These are phyloP conservation scores for Aspergillus egyptiacus DNA, from an alignment of 495 filamentous ascomycete genomes.

Conservation along the genomic window DNA sequence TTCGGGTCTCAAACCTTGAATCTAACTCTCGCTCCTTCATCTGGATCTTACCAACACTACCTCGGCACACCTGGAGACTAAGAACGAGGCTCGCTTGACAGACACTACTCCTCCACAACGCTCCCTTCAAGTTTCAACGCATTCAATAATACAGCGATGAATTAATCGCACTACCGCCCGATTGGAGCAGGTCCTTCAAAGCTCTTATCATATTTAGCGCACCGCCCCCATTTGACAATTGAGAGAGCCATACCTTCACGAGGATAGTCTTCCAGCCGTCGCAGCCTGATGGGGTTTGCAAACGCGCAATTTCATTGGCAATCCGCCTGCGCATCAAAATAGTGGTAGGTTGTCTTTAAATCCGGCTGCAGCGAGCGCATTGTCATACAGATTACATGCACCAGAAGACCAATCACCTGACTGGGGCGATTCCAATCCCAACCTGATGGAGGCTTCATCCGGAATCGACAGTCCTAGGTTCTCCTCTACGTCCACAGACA, in stretches of 20 bases:
- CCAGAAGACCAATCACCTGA: background rate
- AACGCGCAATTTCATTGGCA: slow-evolving; percentile 6
- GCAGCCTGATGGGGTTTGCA: slow-evolving; percentile 14
- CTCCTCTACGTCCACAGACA: slow-evolving; percentile 4
- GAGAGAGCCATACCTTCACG: too few relatives aligned
- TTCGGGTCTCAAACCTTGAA: too few relatives aligned
- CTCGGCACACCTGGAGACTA: too few relatives aligned
- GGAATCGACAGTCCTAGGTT: slow-evolving; percentile 2
- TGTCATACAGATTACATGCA: background rate
- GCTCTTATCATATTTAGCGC: background rate
- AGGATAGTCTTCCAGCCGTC: background rate
- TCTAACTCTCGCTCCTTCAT: too few relatives aligned
- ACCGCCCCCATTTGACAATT: background rate
- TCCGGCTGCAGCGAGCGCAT: too few relatives aligned
- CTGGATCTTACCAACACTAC: too few relatives aligned
- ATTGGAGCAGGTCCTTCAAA: background rate
- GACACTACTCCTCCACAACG: too few relatives aligned
- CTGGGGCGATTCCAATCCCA: background rate
- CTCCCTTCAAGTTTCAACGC: too few relatives aligned
- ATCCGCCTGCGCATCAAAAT: background rate
- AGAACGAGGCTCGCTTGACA: too few relatives aligned
- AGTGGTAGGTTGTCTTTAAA: too few relatives aligned
- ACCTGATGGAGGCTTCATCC: slow-evolving; percentile 1
- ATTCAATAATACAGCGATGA: background rate
- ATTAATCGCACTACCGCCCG: background rate